phyloP scores from a whole-genome alignment of 2,329 filamentous ascomycete genomes.

The Trichoderma sp. region DNA sequence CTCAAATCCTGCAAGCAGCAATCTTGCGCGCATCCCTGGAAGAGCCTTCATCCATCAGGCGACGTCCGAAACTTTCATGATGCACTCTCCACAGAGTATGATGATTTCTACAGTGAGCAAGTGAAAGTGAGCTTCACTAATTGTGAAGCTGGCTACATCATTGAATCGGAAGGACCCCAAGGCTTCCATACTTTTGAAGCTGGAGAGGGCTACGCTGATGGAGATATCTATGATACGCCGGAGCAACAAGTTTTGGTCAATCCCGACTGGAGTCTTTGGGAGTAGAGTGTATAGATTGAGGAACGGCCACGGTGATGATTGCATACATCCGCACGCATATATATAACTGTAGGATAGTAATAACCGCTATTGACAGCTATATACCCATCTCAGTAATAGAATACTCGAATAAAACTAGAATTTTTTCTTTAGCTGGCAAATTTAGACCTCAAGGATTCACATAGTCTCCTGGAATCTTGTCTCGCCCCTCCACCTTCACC shows the following conservation, averaged over 20 bases:
- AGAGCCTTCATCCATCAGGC: constrained; percentile 54
- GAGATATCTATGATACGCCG: not conserved
- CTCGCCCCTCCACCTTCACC: constrained; percentile 32
- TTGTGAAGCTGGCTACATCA: constrained; percentile 57
- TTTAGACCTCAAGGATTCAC: constrained; percentile 41
- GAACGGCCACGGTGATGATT: not conserved
- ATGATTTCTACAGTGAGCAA: constrained; percentile 52
- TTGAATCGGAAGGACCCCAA: constrained; percentile 56
- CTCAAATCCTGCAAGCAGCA: constrained; percentile 60
- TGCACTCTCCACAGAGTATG: constrained; percentile 50
- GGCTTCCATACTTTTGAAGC: not conserved
- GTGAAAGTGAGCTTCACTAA: constrained; percentile 52
- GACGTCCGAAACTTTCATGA: constrained; percentile 53
- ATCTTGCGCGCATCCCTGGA: constrained; percentile 59
- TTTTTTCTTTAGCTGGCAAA: not conserved
- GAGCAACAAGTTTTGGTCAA: not conserved
- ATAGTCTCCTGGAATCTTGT: constrained; percentile 36
- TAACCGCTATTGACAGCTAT: not conserved
- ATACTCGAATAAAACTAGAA: not conserved
- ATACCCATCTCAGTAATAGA: not conserved
- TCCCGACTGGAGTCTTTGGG: constrained; percentile 15
- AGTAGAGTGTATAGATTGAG: not conserved
- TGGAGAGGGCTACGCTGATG: not conserved
- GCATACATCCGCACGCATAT: not conserved
- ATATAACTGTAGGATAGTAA: not conserved